These are phyloP conservation scores for Polytrichum formosum DNA, from an alignment of 225 moss, liverwort and hornwort genomes.

Conservation along the genomic window DNA sequence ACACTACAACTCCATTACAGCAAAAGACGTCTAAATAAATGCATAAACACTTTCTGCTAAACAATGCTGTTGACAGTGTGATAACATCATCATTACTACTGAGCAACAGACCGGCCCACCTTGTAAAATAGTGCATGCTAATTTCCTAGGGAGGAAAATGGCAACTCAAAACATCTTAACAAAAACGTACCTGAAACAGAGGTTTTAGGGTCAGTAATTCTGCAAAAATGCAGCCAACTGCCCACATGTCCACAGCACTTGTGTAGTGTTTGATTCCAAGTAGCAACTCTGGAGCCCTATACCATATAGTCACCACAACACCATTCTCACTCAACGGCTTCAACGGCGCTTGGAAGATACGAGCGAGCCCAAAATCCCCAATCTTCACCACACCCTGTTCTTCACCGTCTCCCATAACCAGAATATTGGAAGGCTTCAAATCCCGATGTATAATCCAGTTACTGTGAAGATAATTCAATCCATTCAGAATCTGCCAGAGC, in stretches of 20 bases:
- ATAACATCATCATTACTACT: too few relatives aligned
- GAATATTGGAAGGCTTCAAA: slow-evolving; percentile 90
- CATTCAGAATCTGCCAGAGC: slow-evolving; percentile 97
- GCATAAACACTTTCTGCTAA: too few relatives aligned
- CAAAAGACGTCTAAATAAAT: too few relatives aligned
- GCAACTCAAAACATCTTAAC: not conserved
- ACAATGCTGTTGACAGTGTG: too few relatives aligned
- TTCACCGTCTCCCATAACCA: slow-evolving; percentile 98
- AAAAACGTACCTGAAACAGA: slow-evolving; percentile 68
- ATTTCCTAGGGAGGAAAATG: too few relatives aligned
- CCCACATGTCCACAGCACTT: slow-evolving; percentile 99
- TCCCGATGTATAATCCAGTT: slow-evolving; percentile 99
- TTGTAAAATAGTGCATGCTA: too few relatives aligned
- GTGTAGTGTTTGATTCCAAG: slow-evolving; percentile 97
- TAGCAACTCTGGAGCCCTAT: slow-evolving; percentile 94
- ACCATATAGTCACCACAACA: slow-evolving; percentile 98
- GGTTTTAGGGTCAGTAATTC: slow-evolving; percentile 95
- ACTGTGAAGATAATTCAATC: slow-evolving; percentile 90
- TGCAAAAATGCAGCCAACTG: slow-evolving; percentile 97
- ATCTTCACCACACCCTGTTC: slow-evolving; percentile 98
- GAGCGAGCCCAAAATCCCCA: slow-evolving; percentile 91
- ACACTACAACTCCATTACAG: not conserved
- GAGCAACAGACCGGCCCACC: too few relatives aligned
- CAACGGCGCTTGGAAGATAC: slow-evolving; percentile 91
- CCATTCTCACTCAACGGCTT: slow-evolving; percentile 87